Percentiles rank a stretch among this genome's conserved stretches.
Conservation (phyloP, 371 early-diverging fungal species). For the Zychaea mexicana region DNA sequence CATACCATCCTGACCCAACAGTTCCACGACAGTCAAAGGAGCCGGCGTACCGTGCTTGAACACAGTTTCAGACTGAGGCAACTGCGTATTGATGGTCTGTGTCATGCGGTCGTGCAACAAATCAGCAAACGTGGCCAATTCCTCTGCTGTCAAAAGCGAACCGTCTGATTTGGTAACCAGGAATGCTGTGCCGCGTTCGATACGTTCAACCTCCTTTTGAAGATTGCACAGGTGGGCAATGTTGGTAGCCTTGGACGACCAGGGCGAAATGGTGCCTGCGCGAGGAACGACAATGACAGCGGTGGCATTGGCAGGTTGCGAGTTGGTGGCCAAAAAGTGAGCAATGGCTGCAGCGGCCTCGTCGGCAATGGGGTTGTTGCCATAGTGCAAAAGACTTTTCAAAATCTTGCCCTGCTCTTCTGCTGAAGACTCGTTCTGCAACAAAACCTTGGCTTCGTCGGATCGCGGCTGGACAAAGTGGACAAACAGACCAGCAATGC, state of each 20-base stretch:
- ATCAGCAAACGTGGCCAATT: constrained; percentile 50
- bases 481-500: constrained; percentile 65
- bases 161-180: constrained; percentile 48
- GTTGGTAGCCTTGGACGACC: constrained; percentile 98
- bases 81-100: constrained; percentile 61
- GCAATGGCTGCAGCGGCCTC: constrained; percentile 38
- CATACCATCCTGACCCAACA: constrained; percentile 38
- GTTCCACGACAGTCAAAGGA: constrained; percentile 75
- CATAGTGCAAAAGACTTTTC: constrained; percentile 46
- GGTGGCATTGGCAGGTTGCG: constrained; percentile 34
- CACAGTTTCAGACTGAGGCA: constrained; percentile 68
- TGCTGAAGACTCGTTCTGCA: constrained; percentile 32
- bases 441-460: constrained; percentile 34
- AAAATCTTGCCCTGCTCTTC: constrained; percentile 50
- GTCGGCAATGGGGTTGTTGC: constrained; percentile 37
- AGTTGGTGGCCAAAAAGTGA: constrained; percentile 33
- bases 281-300: constrained; percentile 80
- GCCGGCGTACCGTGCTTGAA: constrained; percentile 80
- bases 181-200: constrained; percentile 89
- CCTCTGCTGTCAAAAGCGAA: constrained; percentile 29
- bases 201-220: constrained; percentile 64
- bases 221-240: constrained; percentile 91
- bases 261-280: constrained; percentile 96
- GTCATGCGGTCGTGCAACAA: constrained; percentile 94
- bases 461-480: constrained; percentile 72